Conservation (phyloP, 306 rosid species). For the Adenanthera pavonina region DNA sequence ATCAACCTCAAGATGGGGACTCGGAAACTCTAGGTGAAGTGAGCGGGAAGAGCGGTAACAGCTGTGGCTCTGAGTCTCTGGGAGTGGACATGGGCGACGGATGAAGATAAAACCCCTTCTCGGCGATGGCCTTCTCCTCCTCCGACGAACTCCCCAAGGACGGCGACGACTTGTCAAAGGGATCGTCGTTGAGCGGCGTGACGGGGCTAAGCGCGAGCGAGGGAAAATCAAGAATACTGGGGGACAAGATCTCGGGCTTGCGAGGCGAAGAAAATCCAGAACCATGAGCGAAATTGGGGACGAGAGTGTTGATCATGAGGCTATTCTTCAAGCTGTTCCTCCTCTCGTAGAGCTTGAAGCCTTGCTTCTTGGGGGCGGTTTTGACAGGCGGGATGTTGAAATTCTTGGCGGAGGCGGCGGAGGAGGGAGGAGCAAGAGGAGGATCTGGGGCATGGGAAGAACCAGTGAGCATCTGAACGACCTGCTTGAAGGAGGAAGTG, state of each 20-base stretch:
- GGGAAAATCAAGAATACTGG: constrained; percentile 84
- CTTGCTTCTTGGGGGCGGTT: constrained; percentile 65
- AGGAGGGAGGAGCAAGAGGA: constrained; percentile 37
- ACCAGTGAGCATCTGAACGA: constrained; percentile 97
- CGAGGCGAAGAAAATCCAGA: constrained; percentile 84
- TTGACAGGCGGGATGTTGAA: constrained; percentile 79
- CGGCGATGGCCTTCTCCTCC: constrained; percentile 93
- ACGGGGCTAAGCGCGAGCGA: constrained; percentile 93
- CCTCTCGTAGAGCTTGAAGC: constrained; percentile 92
- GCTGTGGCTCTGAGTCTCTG: constrained; percentile 71
- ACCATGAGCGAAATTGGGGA: constrained; percentile 64
- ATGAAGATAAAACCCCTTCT: constrained; percentile 84
- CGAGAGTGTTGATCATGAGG: constrained; percentile 78
- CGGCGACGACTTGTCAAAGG: constrained; percentile 80
- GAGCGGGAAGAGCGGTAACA: constrained; percentile 79
- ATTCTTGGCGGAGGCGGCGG: constrained; percentile 44
- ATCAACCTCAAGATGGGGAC: constrained; percentile 56
- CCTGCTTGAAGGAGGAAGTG: constrained; percentile 87
- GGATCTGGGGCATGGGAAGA: constrained; percentile 63
- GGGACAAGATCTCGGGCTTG: constrained; percentile 79
- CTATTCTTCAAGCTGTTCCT: constrained; percentile 76
- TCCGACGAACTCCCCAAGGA: constrained; percentile 83
- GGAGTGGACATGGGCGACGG: constrained; percentile 78
- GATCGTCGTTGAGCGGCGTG: constrained; percentile 80
- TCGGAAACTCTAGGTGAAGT: constrained; percentile 86